Evolutionary conservation across 2,329 filamentous ascomycete species (phyloP).

Genomic region (Fusarium mangiferae): DNA sequence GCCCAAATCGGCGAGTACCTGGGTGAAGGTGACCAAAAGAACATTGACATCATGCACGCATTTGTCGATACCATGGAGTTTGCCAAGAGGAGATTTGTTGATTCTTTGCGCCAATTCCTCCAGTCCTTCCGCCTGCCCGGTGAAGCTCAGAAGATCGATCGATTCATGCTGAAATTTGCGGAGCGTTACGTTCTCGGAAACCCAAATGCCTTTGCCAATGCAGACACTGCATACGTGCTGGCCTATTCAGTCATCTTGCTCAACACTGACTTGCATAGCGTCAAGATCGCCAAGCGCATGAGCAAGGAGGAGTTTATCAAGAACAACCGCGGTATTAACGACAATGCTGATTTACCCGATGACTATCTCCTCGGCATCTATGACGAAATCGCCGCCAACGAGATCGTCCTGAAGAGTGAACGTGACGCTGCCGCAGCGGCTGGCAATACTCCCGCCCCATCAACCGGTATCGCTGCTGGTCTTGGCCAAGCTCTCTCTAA

Average conservation of each 20-base stretch:
- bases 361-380: conserved; percentile 92
- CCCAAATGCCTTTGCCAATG: conserved; percentile 96
- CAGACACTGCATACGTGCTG: conserved; percentile 95
- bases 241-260: conserved; percentile 97
- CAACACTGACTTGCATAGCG: conserved; percentile 95
- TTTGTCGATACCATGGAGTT: conserved; percentile 98
- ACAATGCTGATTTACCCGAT: conserved; percentile 90
- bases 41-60: conserved; percentile 97
- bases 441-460: conserved; percentile 68
- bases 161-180: conserved; percentile 99
- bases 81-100: conserved; percentile 88
- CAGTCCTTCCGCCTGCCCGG: conserved; percentile 95
- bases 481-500: conserved; percentile 91
- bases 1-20: conserved; percentile 92
- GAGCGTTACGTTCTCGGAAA: conserved; percentile 95
- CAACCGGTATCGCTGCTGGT: conserved; percentile 79
- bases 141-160: conserved; percentile 98
- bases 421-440: conserved; percentile 87
- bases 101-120: conserved; percentile 88
- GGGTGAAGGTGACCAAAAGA: conserved; percentile 90
- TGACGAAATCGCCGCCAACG: conserved; percentile 89
- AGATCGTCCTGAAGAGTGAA: conserved; percentile 95
- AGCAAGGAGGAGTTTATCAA: conserved; percentile 98
- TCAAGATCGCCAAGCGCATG: conserved; percentile 86
- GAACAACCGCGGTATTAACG: conserved; percentile 98